Percentiles rank a stretch among this genome's conserved stretches.
phyloP scores from a whole-genome alignment of 768 basidiomycete species.

The Rickenella mellea region DNA sequence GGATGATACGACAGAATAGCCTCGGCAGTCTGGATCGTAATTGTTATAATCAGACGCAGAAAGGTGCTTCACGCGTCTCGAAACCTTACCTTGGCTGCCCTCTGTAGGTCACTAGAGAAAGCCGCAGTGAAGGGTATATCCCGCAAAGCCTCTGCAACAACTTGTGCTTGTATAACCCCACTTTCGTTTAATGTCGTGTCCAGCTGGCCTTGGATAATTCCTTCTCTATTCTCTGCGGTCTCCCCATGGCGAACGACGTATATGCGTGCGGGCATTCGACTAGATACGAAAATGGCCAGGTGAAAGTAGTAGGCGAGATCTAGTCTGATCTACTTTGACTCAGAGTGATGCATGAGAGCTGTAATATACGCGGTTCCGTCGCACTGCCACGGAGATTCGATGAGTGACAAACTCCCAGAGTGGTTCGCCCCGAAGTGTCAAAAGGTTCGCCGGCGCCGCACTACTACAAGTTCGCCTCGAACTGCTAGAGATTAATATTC shows the following conservation, averaged over 20 bases:
- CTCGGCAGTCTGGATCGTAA: conserved; percentile 52
- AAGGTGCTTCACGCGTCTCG: not conserved
- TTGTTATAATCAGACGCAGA: not conserved
- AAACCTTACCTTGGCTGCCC: conserved; percentile 52
- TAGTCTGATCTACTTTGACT: too few relatives aligned
- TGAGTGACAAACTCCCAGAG: too few relatives aligned
- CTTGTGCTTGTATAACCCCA: conserved; percentile 50
- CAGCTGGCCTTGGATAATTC: conserved; percentile 67
- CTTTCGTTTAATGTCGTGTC: conserved; percentile 57
- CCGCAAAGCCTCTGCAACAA: conserved; percentile 45
- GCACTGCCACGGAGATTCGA: too few relatives aligned
- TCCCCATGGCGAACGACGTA: conserved; percentile 75
- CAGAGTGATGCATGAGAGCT: too few relatives aligned
- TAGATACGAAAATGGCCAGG: too few relatives aligned
- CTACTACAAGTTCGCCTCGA: too few relatives aligned
- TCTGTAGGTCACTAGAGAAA: conserved; percentile 61
- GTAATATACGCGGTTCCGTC: too few relatives aligned
- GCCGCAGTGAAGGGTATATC: conserved; percentile 46
- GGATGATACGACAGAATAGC: conserved; percentile 49
- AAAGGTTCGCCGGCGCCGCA: too few relatives aligned
- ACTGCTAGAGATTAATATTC: too few relatives aligned
- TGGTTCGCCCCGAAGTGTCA: too few relatives aligned
- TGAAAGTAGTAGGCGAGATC: too few relatives aligned
- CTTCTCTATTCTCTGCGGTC: conserved; percentile 55
- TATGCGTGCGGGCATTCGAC: too few relatives aligned